Evolutionary conservation across 2,329 filamentous ascomycete genomes (phyloP), one percentile per base, ranked within the genome.

Genomic region (Orbilia blumenaviensis): DNA sequence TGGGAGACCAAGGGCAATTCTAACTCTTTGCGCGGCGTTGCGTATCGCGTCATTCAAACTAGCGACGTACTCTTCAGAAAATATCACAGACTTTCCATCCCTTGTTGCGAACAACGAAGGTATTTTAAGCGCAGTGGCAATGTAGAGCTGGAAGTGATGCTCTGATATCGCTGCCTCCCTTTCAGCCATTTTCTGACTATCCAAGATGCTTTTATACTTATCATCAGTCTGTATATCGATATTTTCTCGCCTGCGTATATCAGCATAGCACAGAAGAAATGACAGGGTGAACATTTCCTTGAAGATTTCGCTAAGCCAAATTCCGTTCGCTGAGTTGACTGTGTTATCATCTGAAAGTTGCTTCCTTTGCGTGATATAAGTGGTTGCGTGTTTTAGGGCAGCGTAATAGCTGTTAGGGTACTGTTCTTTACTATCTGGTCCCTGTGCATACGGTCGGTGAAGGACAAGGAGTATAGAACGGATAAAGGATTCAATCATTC

Each of bases 241-340:
- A 34, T 76, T 62, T 4, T 69, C 64, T 44, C 72, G 64, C 18
- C 72, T 60, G 29, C 72, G 56, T 41, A 76, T 46, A 32, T 76
- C 72, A 7, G 66, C 58, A 29, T 76, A 76, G 25, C 72, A 76
- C 3, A 76, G 34, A 5, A 76, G 64, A 27, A 64, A 69, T 1
- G 64, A 69, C 4, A 66, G 48, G 2, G 72, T 76, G 50, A 76
- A 76, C 64, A 69, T 76, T 38, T 76, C 72, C 46, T 76, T 76
- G 41, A 76, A 76, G 10, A 76, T 16, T 46, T 76, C 72, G 2
- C 64, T 64, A 9, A 76, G 50, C 72, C 72, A 76, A 27, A 76
- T 76, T 2, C 72, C 72, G 14, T 76, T 69, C 3, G 58, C 48
- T 2, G 72, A 76, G 41, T 76, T 76, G 29, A 46, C 21, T 2